Evolutionary conservation across 2,329 filamentous ascomycete species (phyloP).

Genomic region (Trichoderma oligosporum): DNA sequence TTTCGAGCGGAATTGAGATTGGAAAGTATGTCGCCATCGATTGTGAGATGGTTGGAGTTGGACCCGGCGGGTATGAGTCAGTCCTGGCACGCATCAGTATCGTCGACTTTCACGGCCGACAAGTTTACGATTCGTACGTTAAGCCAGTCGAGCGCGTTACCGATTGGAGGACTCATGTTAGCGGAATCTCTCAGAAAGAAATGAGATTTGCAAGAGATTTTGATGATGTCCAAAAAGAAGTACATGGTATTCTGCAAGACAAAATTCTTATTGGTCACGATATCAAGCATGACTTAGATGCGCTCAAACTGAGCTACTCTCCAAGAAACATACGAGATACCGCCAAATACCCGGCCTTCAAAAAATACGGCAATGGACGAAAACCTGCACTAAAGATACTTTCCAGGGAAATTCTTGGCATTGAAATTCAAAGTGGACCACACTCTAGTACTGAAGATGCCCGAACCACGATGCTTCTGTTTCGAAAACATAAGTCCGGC

Average conservation of each 20-base stretch:
- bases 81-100: constrained; percentile 81
- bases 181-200: constrained; percentile 71
- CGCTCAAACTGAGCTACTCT: constrained; percentile 74
- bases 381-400: constrained; percentile 64
- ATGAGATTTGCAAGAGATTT: constrained; percentile 69
- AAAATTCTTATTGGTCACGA: constrained; percentile 81
- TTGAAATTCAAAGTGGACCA: constrained; percentile 60
- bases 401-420: constrained; percentile 52
- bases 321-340: constrained; percentile 80
- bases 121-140: constrained; percentile 93
- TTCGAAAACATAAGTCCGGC: constrained; percentile 73
- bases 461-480: constrained; percentile 83
- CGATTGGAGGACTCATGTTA: constrained; percentile 86
- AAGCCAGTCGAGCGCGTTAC: constrained; percentile 72
- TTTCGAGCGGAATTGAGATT: constrained; percentile 59
- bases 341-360: constrained; percentile 69
- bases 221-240: constrained; percentile 69
- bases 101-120: constrained; percentile 89
- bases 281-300: constrained; percentile 72
- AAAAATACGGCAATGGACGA: constrained; percentile 62
- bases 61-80: constrained; percentile 64
- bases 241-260: constrained; percentile 64
- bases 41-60: constrained; percentile 97
- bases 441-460: constrained; percentile 77
- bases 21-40: constrained; percentile 93